A percentile compares a stretch with the other conserved stretches of the same genome.
Evolutionary conservation across 306 rosid species (phyloP).

Genomic region (Malus sylvestris): DNA sequence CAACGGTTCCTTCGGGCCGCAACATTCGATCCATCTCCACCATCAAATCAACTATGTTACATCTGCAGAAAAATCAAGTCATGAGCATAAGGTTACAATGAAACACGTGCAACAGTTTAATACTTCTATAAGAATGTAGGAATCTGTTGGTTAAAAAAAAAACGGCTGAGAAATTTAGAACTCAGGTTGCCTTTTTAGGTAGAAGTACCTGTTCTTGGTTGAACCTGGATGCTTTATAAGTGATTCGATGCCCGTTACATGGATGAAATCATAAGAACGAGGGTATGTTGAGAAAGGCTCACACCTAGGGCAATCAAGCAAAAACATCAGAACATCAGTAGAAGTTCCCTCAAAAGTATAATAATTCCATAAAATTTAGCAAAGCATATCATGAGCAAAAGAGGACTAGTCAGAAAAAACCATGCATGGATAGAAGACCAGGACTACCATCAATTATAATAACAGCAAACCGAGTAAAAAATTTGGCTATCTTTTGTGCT

Average conservation of each 20-base stretch:
- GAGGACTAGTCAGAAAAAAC: not conserved
- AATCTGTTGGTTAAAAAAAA: not conserved
- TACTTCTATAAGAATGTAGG: not conserved
- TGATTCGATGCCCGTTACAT: constrained; percentile 69
- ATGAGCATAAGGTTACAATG: not conserved
- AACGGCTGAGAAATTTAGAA: not conserved
- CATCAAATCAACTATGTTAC: constrained; percentile 88
- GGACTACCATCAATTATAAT: not conserved
- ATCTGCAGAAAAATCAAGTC: constrained; percentile 38
- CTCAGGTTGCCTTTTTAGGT: not conserved
- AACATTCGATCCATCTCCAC: constrained; percentile 86
- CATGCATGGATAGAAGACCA: not conserved
- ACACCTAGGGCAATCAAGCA: constrained; percentile 58
- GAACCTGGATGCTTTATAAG: constrained; percentile 63
- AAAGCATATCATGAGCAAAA: not conserved
- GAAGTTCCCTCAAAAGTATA: not conserved
- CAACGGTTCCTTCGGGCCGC: constrained; percentile 85
- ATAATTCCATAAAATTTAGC: not conserved
- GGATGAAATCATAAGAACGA: constrained; percentile 84
- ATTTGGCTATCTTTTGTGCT: not conserved
- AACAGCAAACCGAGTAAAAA: not conserved
- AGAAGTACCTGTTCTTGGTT: constrained; percentile 58
- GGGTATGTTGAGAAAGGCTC: constrained; percentile 99
- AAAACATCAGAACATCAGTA: constrained; percentile 21
- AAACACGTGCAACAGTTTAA: not conserved